Evolutionary conservation across 192 early-diverging fungal species (phyloP).

Genomic region (Coemansia umbellata): DNA sequence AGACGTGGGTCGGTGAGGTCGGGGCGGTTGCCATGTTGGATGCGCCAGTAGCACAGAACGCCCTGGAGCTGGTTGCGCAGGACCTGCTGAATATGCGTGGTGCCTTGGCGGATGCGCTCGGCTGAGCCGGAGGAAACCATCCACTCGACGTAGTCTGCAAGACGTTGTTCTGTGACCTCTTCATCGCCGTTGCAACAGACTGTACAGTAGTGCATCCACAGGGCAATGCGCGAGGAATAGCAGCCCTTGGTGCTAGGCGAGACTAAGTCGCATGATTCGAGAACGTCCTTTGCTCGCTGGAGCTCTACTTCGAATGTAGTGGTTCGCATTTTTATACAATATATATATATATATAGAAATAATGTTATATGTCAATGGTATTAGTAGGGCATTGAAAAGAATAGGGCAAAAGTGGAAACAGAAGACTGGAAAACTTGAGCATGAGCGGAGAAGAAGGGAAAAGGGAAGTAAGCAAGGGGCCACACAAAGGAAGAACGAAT

Average conservation of each 20-base stretch:
- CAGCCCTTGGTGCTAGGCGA: constrained; percentile 47
- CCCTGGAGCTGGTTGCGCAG: constrained; percentile 51
- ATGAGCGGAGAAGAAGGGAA: not conserved
- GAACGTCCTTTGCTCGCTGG: constrained; percentile 38
- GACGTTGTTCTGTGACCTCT: constrained; percentile 25
- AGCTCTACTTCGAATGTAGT: constrained; percentile 30
- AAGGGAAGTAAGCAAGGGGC: not conserved
- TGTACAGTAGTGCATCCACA: constrained; percentile 49
- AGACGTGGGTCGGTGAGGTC: constrained; percentile 29
- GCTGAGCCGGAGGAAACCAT: constrained; percentile 47
- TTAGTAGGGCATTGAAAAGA: not conserved
- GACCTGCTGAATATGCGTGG: constrained; percentile 45
- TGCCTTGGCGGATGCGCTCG: constrained; percentile 45
- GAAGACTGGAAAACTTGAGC: not conserved
- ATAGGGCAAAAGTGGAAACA: not conserved
- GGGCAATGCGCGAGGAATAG: constrained; percentile 48
- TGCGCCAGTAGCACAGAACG: constrained; percentile 49
- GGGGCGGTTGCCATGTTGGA: constrained; percentile 23
- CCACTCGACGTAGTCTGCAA: constrained; percentile 47
- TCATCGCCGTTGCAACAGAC: constrained; percentile 23
- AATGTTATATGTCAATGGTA: not conserved
- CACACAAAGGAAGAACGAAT: not conserved
- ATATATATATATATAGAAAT: not conserved
- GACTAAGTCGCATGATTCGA: constrained; percentile 34
- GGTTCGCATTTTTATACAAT: constrained; percentile 3